Evolutionary conservation across 2,329 filamentous ascomycete species (phyloP), one percentile per base, ranked within the genome.

Genomic region (Aspergillus sp.): DNA sequence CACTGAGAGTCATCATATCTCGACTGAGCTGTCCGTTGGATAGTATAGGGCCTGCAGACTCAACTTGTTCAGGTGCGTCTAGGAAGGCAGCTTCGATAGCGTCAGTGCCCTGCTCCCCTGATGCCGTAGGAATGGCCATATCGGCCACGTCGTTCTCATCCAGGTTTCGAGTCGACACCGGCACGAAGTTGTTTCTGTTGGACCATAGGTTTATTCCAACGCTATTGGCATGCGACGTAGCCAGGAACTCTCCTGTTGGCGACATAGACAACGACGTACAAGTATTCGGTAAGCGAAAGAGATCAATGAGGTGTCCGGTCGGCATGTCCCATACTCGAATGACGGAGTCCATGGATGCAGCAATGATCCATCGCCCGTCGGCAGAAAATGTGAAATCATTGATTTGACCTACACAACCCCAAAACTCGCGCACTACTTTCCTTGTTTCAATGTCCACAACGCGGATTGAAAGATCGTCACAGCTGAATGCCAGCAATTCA

Each of bases 151-250:
- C 87, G 56, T 86, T 84, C 64, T 96, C 91, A 3, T 90, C 88
- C 59, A 99, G 90, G 67, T 95, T 91, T 20, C 90, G 84, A 1
- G 92, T 96, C 0, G 93, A 89, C 0, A 96, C 87, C 67, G 96
- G 92, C 57, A 88, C 90, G 81, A 96, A 99, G 1, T 98, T 81
- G 0, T 90, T 89, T 70, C 91, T 91, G 77, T 99, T 99, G 22
- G 91, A 97, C 94, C 95, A 99, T 52, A 99, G 86, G 66, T 91
- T 89, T n/a, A 99, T 89, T 12, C 95, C 95, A 1, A 96, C 85
- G 63, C 89, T 87, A 58, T 89, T 90, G 56, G 92, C 87, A 55
- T 92, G 88, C 0, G 92, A 90, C 3, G 93, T 95, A 3, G 95
- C 95, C n/a, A 99, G 84, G 69, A 92, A 98, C 71, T 99, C 95